phyloP scores from a whole-genome alignment of 2,329 filamentous ascomycete genomes.

The Clarireedia hainanense region DNA sequence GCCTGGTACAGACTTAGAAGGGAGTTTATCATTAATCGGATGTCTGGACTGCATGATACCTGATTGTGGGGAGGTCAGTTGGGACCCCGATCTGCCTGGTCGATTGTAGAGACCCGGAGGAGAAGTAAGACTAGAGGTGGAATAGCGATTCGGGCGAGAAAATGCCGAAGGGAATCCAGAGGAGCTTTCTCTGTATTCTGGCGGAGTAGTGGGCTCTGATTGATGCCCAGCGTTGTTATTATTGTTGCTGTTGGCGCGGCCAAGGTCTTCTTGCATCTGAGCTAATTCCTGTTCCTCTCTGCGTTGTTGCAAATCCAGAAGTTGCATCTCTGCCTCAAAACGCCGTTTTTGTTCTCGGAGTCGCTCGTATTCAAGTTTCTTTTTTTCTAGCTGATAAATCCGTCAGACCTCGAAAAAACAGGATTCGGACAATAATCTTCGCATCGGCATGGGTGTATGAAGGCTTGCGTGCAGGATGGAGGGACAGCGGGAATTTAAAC shows the following conservation, averaged over 20 bases:
- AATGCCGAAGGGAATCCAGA: constrained; percentile 71
- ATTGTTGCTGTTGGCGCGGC: constrained; percentile 38
- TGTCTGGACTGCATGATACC: constrained; percentile 52
- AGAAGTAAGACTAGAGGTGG: constrained; percentile 78
- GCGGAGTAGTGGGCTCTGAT: constrained; percentile 92
- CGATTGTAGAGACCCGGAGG: constrained; percentile 69
- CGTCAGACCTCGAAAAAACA: constrained; percentile 31
- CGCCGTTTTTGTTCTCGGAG: constrained; percentile 81
- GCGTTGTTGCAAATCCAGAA: constrained; percentile 77
- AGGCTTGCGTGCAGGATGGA: background rate
- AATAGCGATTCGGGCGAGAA: constrained; percentile 80
- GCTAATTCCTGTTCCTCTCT: constrained; percentile 77
- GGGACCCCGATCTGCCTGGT: constrained; percentile 67
- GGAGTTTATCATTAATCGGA: constrained; percentile 55
- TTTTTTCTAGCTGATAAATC: constrained; percentile 71
- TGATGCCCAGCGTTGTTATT: constrained; percentile 56
- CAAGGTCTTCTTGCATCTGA: constrained; percentile 74
- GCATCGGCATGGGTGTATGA: too few species aligned
- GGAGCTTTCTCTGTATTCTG: constrained; percentile 72
- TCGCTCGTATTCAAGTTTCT: constrained; percentile 85
- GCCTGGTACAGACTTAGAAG: constrained; percentile 77
- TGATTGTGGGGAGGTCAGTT: constrained; percentile 69
- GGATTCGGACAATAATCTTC: too few species aligned
- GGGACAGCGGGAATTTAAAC: background rate
- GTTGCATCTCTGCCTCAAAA: constrained; percentile 88